These are phyloP conservation scores for Kwoniella sp. DNA, from an alignment of 768 basidiomycete species.

Conservation along the genomic window DNA sequence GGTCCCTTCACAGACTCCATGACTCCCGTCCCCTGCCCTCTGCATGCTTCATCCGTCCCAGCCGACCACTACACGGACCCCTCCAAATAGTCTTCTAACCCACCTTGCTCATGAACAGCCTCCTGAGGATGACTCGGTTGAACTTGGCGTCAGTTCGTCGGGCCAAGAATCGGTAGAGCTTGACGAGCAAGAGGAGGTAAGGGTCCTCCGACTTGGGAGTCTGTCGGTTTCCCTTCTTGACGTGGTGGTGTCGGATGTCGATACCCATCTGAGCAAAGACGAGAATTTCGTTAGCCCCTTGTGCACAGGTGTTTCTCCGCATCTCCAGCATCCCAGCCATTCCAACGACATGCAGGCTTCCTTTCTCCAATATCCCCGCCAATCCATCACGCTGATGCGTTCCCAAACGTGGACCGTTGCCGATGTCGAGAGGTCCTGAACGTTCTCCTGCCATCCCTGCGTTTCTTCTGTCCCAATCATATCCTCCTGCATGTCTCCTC, in stretches of 20 bases:
- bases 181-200: slow-evolving; percentile 95
- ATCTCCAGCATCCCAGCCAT: background rate
- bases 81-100: slow-evolving; percentile 14
- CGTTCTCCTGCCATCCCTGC: too few species aligned
- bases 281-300: too few species aligned
- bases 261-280: slow-evolving; percentile 65
- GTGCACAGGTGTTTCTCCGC: too few species aligned
- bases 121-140: slow-evolving; percentile 92
- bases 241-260: slow-evolving; percentile 92
- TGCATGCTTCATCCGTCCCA: too few species aligned
- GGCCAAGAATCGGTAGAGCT: slow-evolving; percentile 99
- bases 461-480: too few species aligned
- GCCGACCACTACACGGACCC: too few species aligned
- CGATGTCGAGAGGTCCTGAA: too few species aligned
- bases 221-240: slow-evolving; percentile 92
- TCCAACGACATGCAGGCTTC: background rate
- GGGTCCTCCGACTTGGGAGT: slow-evolving; percentile 99
- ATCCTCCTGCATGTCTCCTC: too few species aligned
- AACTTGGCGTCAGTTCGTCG: slow-evolving; percentile 91
- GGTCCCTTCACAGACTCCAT: too few species aligned
- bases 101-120: slow-evolving; percentile 83
- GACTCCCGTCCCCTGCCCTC: background rate
- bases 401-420: too few species aligned
- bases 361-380: background rate
- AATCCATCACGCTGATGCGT: too few species aligned